A percentile compares a stretch with the other conserved stretches of the same genome.
Evolutionary conservation across 2,329 filamentous ascomycete species (phyloP).

Genomic region (Coniochaeta pulveracea): DNA sequence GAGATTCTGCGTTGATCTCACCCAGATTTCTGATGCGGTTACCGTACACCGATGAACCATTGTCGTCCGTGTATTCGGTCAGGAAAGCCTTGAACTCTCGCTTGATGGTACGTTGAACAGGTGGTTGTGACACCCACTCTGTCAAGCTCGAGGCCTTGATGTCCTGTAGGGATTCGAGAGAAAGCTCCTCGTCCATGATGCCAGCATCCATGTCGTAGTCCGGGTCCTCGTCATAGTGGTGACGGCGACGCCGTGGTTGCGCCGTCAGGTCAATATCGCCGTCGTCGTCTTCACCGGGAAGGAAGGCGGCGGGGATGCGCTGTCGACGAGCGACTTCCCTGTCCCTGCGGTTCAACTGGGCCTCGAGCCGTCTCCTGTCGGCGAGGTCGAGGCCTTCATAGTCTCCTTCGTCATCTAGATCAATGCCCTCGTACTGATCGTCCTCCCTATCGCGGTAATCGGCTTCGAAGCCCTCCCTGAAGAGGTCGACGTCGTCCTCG

Average conservation of each 20-base stretch:
- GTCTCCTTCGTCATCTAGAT: slow-evolving; percentile 68
- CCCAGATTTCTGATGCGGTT: slow-evolving; percentile 91
- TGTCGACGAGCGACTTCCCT: slow-evolving; percentile 56
- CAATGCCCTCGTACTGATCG: slow-evolving; percentile 58
- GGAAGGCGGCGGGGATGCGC: slow-evolving; percentile 59
- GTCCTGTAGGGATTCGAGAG: slow-evolving; percentile 81
- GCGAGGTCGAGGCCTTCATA: slow-evolving; percentile 60
- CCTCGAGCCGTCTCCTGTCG: slow-evolving; percentile 58
- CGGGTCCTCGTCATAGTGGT: slow-evolving; percentile 87
- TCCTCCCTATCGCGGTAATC: slow-evolving; percentile 61
- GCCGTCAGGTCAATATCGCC: slow-evolving; percentile 74
- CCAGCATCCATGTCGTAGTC: slow-evolving; percentile 88
- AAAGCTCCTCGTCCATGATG: slow-evolving; percentile 92
- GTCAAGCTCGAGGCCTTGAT: slow-evolving; percentile 88
- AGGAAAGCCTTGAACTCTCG: slow-evolving; percentile 96
- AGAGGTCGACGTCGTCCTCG: slow-evolving; percentile 71
- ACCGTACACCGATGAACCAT: slow-evolving; percentile 86
- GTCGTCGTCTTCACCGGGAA: slow-evolving; percentile 76
- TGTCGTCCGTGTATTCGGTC: slow-evolving; percentile 87
- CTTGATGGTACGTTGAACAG: slow-evolving; percentile 86
- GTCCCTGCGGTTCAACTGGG: slow-evolving; percentile 62
- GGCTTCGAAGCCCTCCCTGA: slow-evolving; percentile 60
- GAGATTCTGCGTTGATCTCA: slow-evolving; percentile 89
- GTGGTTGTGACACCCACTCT: slow-evolving; percentile 86
- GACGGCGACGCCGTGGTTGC: slow-evolving; percentile 73